phyloP scores from a whole-genome alignment of 768 basidiomycete genomes.

The Mycena amicta region DNA sequence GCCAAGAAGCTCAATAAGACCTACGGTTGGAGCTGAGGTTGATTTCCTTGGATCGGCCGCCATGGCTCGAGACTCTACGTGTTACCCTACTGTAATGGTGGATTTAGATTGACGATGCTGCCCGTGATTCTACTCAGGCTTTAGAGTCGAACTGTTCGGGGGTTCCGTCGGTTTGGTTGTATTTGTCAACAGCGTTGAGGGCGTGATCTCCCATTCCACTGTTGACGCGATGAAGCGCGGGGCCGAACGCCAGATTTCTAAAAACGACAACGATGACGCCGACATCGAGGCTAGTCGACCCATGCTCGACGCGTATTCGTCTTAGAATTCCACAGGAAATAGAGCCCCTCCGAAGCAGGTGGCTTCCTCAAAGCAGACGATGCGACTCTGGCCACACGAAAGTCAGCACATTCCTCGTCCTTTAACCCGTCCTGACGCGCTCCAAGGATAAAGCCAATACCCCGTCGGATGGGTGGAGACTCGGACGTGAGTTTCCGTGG shows the following conservation, averaged over 20 bases:
- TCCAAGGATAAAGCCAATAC: constrained; percentile 66
- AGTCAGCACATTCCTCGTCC: constrained; percentile 41
- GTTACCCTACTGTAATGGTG: too few relatives aligned
- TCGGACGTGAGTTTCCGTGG: constrained; percentile 13
- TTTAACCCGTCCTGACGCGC: constrained; percentile 16
- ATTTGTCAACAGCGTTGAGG: neutral
- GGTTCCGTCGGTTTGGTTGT: too few relatives aligned
- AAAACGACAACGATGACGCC: constrained; percentile 51
- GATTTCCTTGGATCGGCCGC: constrained; percentile 35
- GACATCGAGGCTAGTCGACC: constrained; percentile 38
- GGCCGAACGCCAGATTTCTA: constrained; percentile 72
- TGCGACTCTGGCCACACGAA: constrained; percentile 52
- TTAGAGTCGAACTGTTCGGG: too few relatives aligned
- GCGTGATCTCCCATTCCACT: neutral
- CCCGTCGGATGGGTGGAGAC: constrained; percentile 40
- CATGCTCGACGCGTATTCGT: neutral
- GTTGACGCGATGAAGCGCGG: constrained; percentile 62
- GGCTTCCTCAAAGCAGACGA: constrained; percentile 67
- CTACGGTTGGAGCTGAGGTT: constrained; percentile 69
- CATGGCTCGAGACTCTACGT: neutral
- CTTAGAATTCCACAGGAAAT: constrained; percentile 40
- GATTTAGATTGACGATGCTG: too few relatives aligned
- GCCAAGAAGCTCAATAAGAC: constrained; percentile 59
- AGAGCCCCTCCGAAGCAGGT: constrained; percentile 29
- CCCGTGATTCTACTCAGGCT: too few relatives aligned